Evolutionary conservation across 768 basidiomycete species (phyloP), one percentile per base, ranked within the genome.

Genomic region (Podaxis rugospora): DNA sequence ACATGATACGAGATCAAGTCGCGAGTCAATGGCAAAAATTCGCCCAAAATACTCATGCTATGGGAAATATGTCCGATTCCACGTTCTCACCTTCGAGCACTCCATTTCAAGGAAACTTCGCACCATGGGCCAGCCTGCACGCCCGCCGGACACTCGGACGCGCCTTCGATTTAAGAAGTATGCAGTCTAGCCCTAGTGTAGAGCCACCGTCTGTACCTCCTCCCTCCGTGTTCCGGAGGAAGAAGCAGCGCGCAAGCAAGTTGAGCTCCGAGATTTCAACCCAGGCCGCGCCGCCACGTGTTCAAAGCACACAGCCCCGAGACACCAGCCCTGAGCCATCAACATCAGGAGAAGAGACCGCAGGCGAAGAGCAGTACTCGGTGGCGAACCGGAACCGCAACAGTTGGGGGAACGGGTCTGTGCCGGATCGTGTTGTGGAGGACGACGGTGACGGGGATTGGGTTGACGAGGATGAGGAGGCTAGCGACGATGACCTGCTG

Each of bases 241-340:
- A 79, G 78, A 66, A 54, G 44, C 44, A 21, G 9, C 58, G n/a
- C 35, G 32, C 60, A 32, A 65, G 59, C 35, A 47, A 66, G 14
- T 47, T 68, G 47, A 71, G 71, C 59, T 66, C 68, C 47, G 69
- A 72, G 59, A 61, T 67, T 4, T 65, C 72, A 23, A 67, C 65
- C 39, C 72, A 49, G 25, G 47, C n/a, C n/a, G 14, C 86, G 1
- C 90, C 90, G 1, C 89, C 88, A 9, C 79, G 90, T 11, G 90
- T 92, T 16, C 88, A 91, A 66, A 92, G 89, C 66, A 93, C 90
- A 0, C 89, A 92, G 66, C 90, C 90, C 5, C 75, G 90, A 44
- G 90, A 92, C 65, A 92, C 90, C 10, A 90, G 87, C 63, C 90
- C 89, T 0, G 90, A 92, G 74, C 80, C 83, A 49, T 87, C 86